A percentile compares a stretch with the other conserved stretches of the same genome.
phyloP scores from a whole-genome alignment of 768 basidiomycete genomes.

The Lyophyllum shimeji region DNA sequence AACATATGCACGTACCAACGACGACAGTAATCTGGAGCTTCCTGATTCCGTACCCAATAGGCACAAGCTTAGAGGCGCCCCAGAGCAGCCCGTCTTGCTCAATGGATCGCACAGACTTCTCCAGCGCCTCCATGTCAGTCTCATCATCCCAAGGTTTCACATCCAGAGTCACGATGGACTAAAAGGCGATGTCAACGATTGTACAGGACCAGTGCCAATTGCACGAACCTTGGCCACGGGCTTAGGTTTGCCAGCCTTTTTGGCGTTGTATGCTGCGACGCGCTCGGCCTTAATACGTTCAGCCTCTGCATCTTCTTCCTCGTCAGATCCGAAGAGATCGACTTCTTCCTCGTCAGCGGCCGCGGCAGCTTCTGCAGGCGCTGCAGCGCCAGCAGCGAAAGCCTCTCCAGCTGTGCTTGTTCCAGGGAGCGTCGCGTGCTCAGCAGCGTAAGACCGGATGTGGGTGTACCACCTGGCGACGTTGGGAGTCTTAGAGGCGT shows the following conservation, averaged over 20 bases:
- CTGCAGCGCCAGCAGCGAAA: conserved; percentile 55
- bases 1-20: conserved; percentile 41
- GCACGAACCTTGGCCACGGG: conserved; percentile 73
- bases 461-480: conserved; percentile 92
- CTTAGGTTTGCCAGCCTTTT: conserved; percentile 92
- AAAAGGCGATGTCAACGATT: conserved; percentile 9
- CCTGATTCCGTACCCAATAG: conserved; percentile 88
- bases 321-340: conserved; percentile 87
- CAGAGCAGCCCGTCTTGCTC: conserved; percentile 91
- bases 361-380: conserved; percentile 34
- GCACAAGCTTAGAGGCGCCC: conserved; percentile 91
- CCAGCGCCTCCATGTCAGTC: conserved; percentile 92
- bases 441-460: conserved; percentile 82
- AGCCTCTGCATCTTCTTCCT: conserved; percentile 82
- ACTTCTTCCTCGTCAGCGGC: conserved; percentile 71
- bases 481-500: conserved; percentile 65
- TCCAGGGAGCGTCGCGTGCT: conserved; percentile 78
- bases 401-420: conserved; percentile 80
- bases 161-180: conserved; percentile 98
- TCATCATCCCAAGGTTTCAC: conserved; percentile 99
- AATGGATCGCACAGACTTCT: conserved; percentile 81
- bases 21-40: conserved; percentile 82
- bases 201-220: neutral
- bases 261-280: conserved; percentile 88
- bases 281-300: conserved; percentile 90